Evolutionary conservation across 2,329 filamentous ascomycete species (phyloP), one percentile per base, ranked within the genome.

Genomic region (Dactylellina sp.): DNA sequence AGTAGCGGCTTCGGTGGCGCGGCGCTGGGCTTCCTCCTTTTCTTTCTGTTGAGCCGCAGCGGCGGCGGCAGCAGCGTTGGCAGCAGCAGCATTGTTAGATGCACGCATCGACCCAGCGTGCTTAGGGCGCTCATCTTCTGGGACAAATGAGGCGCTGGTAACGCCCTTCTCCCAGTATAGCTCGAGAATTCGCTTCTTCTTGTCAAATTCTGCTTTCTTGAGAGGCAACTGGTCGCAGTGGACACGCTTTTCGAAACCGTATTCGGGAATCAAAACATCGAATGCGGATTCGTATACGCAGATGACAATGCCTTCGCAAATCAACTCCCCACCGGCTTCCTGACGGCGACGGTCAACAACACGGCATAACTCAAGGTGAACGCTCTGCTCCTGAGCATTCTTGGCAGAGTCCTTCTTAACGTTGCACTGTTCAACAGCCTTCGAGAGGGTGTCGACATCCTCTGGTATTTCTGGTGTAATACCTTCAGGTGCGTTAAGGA

Each of bases 101-200:
- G 90, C 87, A 76, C 92, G 88, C 78, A 91, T 87, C 75, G 90
- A 90, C 9, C 87, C 86, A 64, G 87, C 89, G 56, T 91, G 89
- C 85, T 95, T 96, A 61, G 93, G 93, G 66, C 93, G 90, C 84
- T 99, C 95, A 80, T 99, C 95, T 80, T 99, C 95, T 1, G 95
- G 95, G 59, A 99, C 90, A 78, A 96, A 99, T 1, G 93, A 91
- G 46, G 94, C 97, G 76, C 93, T 98, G 25, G 94, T 92, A 6
- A 98, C 93, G 50, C 95, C 95, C 87, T 98, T 99, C 88, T 99
- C 95, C 95, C 95, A 99, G 85, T 97, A 99, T 14, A 99, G 87
- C 83, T 99, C 95, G 50, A 99, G 86, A 28, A 98, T 88, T 64
- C 95, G 89, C 84, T 93, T 92, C 81, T 96, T 93, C 86, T 98